A percentile compares a stretch with the other conserved stretches of the same genome.
phyloP scores from a whole-genome alignment of 2,329 filamentous ascomycete genomes.

The Pseudogymnoascus sp. region DNA sequence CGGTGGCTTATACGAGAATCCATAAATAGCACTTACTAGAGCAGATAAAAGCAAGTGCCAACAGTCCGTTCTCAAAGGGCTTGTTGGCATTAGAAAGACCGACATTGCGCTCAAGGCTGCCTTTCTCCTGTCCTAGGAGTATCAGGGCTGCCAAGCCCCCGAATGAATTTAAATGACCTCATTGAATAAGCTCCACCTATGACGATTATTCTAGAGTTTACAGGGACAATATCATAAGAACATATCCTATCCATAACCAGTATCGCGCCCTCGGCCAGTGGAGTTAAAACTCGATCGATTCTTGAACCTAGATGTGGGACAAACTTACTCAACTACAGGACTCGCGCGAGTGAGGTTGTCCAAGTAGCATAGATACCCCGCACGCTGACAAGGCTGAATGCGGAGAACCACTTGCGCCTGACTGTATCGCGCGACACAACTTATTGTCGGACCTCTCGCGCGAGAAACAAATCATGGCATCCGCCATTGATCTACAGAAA shows the following conservation, averaged over 20 bases:
- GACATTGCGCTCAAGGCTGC: no score
- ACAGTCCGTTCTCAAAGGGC: no score
- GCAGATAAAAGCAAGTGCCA: no score
- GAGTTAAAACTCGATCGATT: not conserved
- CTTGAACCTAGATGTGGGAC: not conserved
- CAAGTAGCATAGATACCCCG: not conserved
- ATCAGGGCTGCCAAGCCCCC: no score
- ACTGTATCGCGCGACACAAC: not conserved
- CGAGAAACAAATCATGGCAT: not conserved
- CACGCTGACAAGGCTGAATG: not conserved
- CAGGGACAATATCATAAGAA: not conserved
- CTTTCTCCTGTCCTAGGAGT: no score
- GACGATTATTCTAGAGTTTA: not conserved
- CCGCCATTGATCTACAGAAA: not conserved
- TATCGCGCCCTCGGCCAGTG: not conserved
- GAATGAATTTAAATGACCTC: no score
- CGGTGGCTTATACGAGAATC: no score
- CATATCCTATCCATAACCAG: not conserved
- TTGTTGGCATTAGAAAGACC: no score
- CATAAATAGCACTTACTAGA: no score
- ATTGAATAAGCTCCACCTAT: not conserved
- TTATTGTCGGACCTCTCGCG: not conserved
- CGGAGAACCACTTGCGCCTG: not conserved
- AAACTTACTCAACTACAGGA: not conserved
- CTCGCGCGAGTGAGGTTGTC: not conserved